Percentiles rank a stretch among this genome's conserved stretches.
phyloP scores from a whole-genome alignment of 1,284 basidiomycete species.

The Trichosporon faecale region DNA sequence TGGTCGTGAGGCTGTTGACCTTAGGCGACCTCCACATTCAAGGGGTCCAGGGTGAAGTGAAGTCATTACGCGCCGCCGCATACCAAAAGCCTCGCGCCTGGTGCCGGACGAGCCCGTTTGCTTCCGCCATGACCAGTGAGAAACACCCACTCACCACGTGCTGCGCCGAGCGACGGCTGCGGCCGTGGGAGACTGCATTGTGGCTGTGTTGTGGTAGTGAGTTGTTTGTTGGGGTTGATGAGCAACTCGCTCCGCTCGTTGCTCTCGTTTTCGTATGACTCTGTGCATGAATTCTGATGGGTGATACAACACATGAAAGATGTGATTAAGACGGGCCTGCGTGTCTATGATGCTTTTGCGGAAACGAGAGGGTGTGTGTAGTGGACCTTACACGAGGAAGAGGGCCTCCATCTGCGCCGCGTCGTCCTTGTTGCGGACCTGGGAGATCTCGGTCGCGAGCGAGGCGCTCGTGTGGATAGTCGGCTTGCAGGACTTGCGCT shows the following conservation, averaged over 20 bases:
- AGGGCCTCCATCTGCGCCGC: conserved; percentile 43
- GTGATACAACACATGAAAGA: not conserved
- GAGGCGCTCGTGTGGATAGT: conserved; percentile 35
- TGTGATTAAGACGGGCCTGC: conserved; percentile 5
- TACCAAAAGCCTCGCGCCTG: not conserved
- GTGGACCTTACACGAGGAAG: conserved; percentile 37
- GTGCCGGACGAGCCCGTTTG: not conserved
- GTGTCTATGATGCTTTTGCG: not conserved
- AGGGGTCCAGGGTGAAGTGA: not conserved
- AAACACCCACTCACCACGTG: not conserved
- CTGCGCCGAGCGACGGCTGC: not conserved
- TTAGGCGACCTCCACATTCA: not conserved
- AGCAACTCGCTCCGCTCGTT: not conserved
- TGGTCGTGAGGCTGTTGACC: too few species aligned
- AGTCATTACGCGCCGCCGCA: not conserved
- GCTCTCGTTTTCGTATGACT: not conserved
- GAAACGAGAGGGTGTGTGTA: too few species aligned
- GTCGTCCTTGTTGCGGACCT: conserved; percentile 41
- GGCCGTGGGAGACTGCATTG: not conserved
- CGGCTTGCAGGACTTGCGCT: conserved; percentile 34
- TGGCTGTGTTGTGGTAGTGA: too few species aligned
- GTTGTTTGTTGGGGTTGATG: too few species aligned
- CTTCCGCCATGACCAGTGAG: not conserved
- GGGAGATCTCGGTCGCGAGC: conserved; percentile 34
- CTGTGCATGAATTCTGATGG: not conserved